Evolutionary conservation across 139 green algal genomes (phyloP).

Genomic region (Chlorella sp.): DNA sequence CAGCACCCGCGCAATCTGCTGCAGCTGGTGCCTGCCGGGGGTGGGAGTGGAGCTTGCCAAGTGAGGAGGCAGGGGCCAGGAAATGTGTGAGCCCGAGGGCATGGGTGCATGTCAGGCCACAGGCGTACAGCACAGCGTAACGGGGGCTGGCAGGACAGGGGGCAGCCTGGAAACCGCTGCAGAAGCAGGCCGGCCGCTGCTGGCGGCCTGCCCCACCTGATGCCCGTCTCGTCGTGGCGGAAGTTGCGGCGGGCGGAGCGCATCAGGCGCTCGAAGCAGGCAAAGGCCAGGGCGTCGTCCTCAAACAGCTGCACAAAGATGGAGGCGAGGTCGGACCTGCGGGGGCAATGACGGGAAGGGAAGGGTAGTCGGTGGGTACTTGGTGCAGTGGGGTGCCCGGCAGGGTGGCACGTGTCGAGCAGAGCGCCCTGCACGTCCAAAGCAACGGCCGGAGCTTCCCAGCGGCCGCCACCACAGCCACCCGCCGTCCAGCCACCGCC

Average conservation of each 20-base stretch:
- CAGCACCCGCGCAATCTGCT: conserved; percentile 59
- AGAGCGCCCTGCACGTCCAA: background rate
- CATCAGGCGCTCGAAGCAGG: conserved; percentile 87
- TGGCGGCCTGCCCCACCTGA: conserved; percentile 45
- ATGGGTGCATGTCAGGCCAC: background rate
- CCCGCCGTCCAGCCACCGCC: too few relatives aligned
- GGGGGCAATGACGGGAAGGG: background rate
- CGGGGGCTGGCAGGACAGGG: too few relatives aligned
- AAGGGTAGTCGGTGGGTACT: background rate
- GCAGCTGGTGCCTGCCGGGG: conserved; percentile 54
- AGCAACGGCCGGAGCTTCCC: background rate
- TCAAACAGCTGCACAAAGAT: conserved; percentile 81
- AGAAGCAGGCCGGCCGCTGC: too few relatives aligned
- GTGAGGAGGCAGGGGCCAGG: background rate
- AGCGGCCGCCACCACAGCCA: background rate
- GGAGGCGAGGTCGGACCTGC: conserved; percentile 76
- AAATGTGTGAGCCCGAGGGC: background rate
- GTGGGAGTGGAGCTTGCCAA: background rate
- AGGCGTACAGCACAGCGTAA: too few relatives aligned
- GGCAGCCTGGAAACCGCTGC: too few relatives aligned
- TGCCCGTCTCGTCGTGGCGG: conserved; percentile 70
- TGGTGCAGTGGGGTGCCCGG: background rate
- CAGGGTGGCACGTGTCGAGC: background rate
- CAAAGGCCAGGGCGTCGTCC: conserved; percentile 87
- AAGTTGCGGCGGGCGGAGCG: conserved; percentile 75